These are phyloP conservation scores for Thraustochytrium sp. DNA, from an alignment of 352 stramenopile species.

Conservation along the genomic window DNA sequence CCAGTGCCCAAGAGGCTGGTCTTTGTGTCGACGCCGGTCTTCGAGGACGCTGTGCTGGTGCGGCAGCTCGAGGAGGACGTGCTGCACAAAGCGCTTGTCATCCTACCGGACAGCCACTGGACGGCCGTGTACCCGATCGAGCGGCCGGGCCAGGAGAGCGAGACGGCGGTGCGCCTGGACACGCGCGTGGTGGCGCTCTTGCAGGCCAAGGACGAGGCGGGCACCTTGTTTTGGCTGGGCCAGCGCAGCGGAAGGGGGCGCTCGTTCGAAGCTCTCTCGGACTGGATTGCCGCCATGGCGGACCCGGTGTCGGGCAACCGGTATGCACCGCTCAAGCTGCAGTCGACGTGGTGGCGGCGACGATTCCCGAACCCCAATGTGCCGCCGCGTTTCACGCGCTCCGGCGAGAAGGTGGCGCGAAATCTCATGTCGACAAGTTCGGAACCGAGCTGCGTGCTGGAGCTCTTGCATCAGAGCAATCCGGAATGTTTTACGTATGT, in stretches of 20 bases:
- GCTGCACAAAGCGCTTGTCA: background rate
- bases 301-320: background rate
- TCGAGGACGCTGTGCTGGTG: conserved; percentile 5
- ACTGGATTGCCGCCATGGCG: background rate
- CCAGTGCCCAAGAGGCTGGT: background rate
- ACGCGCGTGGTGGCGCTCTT: background rate
- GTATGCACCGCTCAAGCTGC: background rate
- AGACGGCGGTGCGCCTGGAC: background rate
- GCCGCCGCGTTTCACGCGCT: background rate
- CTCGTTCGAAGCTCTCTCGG: background rate
- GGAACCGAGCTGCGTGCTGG: background rate
- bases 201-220: background rate
- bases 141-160: background rate
- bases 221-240: background rate
- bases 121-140: background rate
- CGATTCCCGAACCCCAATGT: background rate
- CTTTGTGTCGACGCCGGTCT: background rate
- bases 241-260: background rate
- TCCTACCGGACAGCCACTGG: background rate
- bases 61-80: background rate
- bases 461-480: conserved; percentile 10
- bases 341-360: background rate
- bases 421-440: background rate
- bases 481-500: background rate
- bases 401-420: background rate